Base-by-base conservation (phyloP, 495 filamentous ascomycete genomes). In the Amphirosellinia nigrospora region DNA sequence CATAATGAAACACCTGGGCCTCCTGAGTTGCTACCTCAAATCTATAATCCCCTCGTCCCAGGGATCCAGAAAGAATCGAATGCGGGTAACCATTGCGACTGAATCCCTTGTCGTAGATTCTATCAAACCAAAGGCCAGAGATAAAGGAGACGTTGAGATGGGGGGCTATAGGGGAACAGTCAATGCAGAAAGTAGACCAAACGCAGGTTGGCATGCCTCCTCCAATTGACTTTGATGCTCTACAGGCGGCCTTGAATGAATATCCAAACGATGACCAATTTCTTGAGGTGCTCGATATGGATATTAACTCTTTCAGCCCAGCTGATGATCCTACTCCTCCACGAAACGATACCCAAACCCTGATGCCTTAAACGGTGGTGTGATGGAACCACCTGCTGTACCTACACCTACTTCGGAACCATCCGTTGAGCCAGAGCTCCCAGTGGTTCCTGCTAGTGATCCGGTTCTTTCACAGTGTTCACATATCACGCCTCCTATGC, bases 361-460 rank as follows among this genome's bases (percentile, higher is more conserved):
- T 26, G 32, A 19, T 58, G 38, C 8, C 26, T 66, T 74, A 34
- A 34, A 66, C 13, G 48, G 38, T 16, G 60, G 48, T 4, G 62
- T 23, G 7, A 74, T 68, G 53, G 72, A 70, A 21, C 74, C 65
- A 6, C 76, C 74, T 4, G 39, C 13, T 26, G 41, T 71, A 28
- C 56, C 69, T 45, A 58, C 66, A 13, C 66, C 56, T n/a, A 46
- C 15, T 28, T 71, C 58, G 2, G 69, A 69, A 45, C 46, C 60
- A 11, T 66, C 72, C 41, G 32, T 53, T 13, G 62, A 78, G 59
- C 70, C 75, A 56, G 77, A 77, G 64, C 74, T 84, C 39, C 83
- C 82, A 21, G 70, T 80, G n/a, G 73, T 88, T 23, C 84, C 88
- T 4, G 85, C 85, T 0, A 90, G 88, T 67, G 89, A 91, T 67